Evolutionary conservation across 495 filamentous ascomycete species (phyloP).

Genomic region (Podospora pseudopauciseta): DNA sequence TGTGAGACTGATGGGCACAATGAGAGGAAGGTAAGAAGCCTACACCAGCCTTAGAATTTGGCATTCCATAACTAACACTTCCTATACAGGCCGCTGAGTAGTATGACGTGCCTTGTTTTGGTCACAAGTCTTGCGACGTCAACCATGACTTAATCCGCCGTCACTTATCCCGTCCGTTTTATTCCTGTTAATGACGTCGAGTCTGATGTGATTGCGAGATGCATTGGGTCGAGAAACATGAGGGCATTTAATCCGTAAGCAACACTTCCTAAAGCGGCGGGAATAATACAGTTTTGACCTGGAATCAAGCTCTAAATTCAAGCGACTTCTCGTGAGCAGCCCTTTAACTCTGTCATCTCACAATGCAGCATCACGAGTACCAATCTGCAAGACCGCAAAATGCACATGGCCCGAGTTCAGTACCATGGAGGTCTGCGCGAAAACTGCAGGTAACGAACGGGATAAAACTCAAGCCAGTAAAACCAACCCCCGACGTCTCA

Average conservation of each 20-base stretch:
- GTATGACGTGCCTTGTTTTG: neutral
- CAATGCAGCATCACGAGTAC: neutral
- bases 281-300: too few relatives aligned
- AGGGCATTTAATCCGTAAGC: too few relatives aligned
- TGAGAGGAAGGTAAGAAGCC: neutral
- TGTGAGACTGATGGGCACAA: neutral
- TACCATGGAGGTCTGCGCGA: neutral
- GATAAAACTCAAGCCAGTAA: neutral
- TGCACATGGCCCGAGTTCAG: neutral
- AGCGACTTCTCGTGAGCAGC: too few relatives aligned
- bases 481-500: too few relatives aligned
- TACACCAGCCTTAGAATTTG: too few relatives aligned
- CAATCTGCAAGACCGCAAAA: neutral
- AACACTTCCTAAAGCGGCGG: too few relatives aligned
- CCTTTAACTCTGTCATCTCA: too few relatives aligned
- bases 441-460: neutral
- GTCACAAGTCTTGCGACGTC: neutral
- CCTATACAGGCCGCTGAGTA: too few relatives aligned
- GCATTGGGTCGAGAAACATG: too few relatives aligned
- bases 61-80: too few relatives aligned
- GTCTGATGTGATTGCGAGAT: too few relatives aligned
- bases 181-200: neutral
- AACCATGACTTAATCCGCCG: neutral
- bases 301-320: too few relatives aligned
- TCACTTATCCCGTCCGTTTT: neutral